Conservation (phyloP, 352 stramenopile species). For the Globisporangium viniferum region DNA sequence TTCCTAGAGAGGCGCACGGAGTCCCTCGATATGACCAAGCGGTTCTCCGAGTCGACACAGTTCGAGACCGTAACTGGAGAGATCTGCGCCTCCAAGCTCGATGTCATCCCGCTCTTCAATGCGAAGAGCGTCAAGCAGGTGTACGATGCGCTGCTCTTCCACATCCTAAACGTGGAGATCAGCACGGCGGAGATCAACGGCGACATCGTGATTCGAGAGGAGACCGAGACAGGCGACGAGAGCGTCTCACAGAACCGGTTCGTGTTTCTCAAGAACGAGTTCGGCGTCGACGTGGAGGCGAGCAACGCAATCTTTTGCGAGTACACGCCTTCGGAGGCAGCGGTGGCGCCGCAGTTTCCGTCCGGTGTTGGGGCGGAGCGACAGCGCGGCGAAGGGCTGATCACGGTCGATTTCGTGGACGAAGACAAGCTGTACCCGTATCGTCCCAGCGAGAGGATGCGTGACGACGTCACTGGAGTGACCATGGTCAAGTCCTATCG, state of each 20-base stretch:
- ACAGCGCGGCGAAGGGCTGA: slow-evolving; percentile 1
- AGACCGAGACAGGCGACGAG: not conserved
- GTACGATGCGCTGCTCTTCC: slow-evolving; percentile 9
- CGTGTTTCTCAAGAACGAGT: not conserved
- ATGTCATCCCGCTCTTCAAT: slow-evolving; percentile 17
- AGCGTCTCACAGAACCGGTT: slow-evolving; percentile 12
- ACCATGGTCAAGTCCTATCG: not conserved
- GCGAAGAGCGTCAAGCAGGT: slow-evolving; percentile 12
- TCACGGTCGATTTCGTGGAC: slow-evolving; percentile 13
- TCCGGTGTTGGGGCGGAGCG: not conserved
- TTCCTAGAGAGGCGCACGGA: slow-evolving; percentile 25
- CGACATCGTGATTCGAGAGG: slow-evolving; percentile 12
- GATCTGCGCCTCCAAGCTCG: slow-evolving; percentile 22
- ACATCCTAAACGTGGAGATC: slow-evolving; percentile 13
- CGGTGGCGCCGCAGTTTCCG: not conserved
- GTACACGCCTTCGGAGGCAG: not conserved
- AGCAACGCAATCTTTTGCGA: slow-evolving; percentile 12
- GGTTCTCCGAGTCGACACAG: slow-evolving; percentile 35
- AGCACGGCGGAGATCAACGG: slow-evolving; percentile 8
- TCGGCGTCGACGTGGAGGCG: not conserved
- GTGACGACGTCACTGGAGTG: not conserved
- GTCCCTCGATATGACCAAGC: slow-evolving; percentile 16
- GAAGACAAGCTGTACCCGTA: slow-evolving; percentile 13
- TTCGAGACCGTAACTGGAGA: slow-evolving; percentile 10
- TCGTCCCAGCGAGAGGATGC: slow-evolving; percentile 2